These are phyloP conservation scores for Chondrostereum purpureum DNA, from an alignment of 1,284 basidiomycete genomes.

Conservation along the genomic window DNA sequence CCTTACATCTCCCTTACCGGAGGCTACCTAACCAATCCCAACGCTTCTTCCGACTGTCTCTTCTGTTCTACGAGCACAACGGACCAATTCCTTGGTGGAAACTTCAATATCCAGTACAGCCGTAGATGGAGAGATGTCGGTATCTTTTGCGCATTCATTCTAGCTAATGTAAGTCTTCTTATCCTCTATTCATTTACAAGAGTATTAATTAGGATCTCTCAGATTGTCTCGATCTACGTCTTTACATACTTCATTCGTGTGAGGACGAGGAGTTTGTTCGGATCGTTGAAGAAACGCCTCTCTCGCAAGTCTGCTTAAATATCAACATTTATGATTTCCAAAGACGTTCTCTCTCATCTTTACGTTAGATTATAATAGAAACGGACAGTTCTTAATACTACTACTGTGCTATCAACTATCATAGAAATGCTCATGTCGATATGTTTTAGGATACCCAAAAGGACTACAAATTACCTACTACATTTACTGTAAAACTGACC, in stretches of 20 bases:
- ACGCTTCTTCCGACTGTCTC: constrained; percentile 41
- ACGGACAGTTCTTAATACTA: neutral
- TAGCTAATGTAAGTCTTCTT: constrained; percentile 15
- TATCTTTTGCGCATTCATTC: constrained; percentile 56
- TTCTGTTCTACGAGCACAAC: constrained; percentile 50
- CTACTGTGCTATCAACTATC: neutral
- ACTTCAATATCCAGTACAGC: constrained; percentile 25
- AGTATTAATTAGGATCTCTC: neutral
- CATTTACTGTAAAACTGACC: neutral
- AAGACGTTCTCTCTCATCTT: neutral
- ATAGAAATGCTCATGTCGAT: neutral
- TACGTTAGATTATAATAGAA: neutral
- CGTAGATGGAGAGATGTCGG: constrained; percentile 62
- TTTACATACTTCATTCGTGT: constrained; percentile 1
- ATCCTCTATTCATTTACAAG: neutral
- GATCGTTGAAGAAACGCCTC: neutral
- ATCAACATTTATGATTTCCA: neutral
- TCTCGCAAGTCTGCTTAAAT: neutral
- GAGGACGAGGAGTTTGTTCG: neutral
- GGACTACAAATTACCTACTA: neutral
- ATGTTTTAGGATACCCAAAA: neutral
- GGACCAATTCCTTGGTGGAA: constrained; percentile 47
- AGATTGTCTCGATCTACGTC: constrained; percentile 1
- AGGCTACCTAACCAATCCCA: constrained; percentile 64
- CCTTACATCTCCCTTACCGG: constrained; percentile 45